Evolutionary conservation across 2,329 filamentous ascomycete species (phyloP).

Genomic region (Fusarium sacchari): DNA sequence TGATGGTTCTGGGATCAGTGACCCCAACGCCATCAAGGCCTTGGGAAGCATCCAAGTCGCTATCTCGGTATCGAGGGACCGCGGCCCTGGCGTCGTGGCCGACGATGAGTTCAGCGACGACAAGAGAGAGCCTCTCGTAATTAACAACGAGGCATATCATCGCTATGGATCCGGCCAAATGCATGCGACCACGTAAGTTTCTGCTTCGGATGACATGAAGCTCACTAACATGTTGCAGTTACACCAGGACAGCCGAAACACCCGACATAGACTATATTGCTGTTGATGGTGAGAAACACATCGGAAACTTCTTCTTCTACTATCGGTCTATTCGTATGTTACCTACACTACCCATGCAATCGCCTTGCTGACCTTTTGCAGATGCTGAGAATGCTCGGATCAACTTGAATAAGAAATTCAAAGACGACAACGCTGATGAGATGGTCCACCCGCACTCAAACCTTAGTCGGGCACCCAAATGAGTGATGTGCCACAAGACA

Average conservation of each 20-base stretch:
- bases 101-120: neutral
- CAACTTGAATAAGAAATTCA: accelerated
- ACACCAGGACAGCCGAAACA: neutral
- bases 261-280: neutral
- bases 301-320: neutral
- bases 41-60: neutral
- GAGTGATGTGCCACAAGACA: neutral
- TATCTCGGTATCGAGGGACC: neutral
- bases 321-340: neutral
- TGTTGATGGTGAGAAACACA: neutral
- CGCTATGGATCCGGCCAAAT: neutral
- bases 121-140: neutral
- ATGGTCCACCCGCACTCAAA: neutral
- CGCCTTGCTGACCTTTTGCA: neutral
- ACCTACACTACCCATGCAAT: accelerated
- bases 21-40: accelerated
- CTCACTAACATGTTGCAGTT: neutral
- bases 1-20: neutral
- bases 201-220: accelerated
- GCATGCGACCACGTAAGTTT: neutral
- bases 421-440: accelerated
- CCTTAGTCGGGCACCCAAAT: neutral
- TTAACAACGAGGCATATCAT: neutral
- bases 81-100: accelerated
- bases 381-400: neutral